Conservation (phyloP, 345 rosid species). For the Carallia pectinifolia region DNA sequence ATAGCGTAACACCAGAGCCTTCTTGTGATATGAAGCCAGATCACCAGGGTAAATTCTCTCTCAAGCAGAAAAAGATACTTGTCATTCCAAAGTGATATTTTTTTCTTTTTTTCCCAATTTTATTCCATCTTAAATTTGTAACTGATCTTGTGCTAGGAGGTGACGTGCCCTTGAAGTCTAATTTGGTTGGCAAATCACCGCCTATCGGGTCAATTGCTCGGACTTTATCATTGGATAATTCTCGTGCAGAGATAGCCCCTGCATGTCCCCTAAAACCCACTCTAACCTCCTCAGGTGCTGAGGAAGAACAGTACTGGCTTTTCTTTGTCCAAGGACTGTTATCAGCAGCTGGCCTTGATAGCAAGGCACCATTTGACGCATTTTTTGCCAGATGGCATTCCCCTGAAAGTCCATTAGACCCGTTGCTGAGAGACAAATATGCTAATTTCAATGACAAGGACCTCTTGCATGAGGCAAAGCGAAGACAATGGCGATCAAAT, state of each 20-base stretch:
- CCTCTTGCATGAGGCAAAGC: constrained; percentile 61
- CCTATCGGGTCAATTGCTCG: constrained; percentile 66
- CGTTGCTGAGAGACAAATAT: constrained; percentile 57
- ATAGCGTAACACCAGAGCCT: constrained; percentile 37
- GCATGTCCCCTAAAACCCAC: constrained; percentile 38
- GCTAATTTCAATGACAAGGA: constrained; percentile 44
- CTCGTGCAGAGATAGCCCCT: constrained; percentile 37
- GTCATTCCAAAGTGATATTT: too few species aligned
- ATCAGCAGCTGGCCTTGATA: constrained; percentile 51
- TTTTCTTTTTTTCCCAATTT: background rate
- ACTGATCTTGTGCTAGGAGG: constrained; percentile 37
- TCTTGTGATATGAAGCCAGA: constrained; percentile 39
- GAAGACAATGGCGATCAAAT: constrained; percentile 60
- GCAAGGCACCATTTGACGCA: constrained; percentile 35
- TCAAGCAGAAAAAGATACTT: background rate
- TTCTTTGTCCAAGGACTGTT: constrained; percentile 50
- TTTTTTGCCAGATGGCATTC: constrained; percentile 61
- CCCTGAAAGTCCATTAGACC: constrained; percentile 73
- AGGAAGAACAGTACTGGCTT: constrained; percentile 63
- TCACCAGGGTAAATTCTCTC: constrained; percentile 37
- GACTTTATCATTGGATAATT: constrained; percentile 58
- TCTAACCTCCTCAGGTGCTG: constrained; percentile 23
- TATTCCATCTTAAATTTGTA: background rate
- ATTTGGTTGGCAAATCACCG: constrained; percentile 77
- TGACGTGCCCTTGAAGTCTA: constrained; percentile 47